Evolutionary conservation across 1,139 yeast genomes (phyloP), one percentile per base, ranked within the genome.

Genomic region (Taphrina pruni): DNA sequence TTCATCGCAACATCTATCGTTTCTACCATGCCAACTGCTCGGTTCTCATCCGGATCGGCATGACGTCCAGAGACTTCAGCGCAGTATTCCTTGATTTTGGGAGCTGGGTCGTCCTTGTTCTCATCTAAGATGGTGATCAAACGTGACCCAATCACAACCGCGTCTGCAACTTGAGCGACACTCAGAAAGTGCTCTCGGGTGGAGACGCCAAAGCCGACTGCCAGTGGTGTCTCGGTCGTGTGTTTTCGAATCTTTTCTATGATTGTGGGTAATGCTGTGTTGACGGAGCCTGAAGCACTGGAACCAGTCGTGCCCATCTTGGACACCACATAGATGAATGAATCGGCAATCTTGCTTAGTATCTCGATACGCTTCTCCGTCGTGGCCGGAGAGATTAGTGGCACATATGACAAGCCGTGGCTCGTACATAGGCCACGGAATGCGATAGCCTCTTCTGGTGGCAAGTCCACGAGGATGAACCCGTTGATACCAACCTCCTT

Each of bases 161-260:
- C 99, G 71, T 81, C 81, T n/a, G 98, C 90, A 56, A 86, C 81
- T 52, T 85, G 79, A 71, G 97, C 96, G 58, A 94, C 97, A 62
- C 86, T 82, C 72, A 86, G 79, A 77, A 89, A 93, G 79, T 94
- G 98, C 73, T 92, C 96, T 80, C 97, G 86, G 11, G 96, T 94
- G 55, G 95, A 87, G 70, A 94, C 96, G 78, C 99, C 99, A 76
- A 94, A 94, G 0, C 99, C 99, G 64, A 95, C 97, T 26, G 98
- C 98, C 72, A 94, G 79, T 38, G 98, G 98, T 51, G 86, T 88
- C 61, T 86, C 87, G 43, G 88, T 88, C 11, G 96, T 85, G 76
- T 85, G 84, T 72, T 85, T 83, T 77, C 96, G 86, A 17, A 95
- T 96, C 75, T 93, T 86, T 52, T 82, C 82, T 75, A 95, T 87